These are phyloP conservation scores for Rhodotorula mucilaginosa DNA, from an alignment of 1,284 basidiomycete species.

Conservation along the genomic window DNA sequence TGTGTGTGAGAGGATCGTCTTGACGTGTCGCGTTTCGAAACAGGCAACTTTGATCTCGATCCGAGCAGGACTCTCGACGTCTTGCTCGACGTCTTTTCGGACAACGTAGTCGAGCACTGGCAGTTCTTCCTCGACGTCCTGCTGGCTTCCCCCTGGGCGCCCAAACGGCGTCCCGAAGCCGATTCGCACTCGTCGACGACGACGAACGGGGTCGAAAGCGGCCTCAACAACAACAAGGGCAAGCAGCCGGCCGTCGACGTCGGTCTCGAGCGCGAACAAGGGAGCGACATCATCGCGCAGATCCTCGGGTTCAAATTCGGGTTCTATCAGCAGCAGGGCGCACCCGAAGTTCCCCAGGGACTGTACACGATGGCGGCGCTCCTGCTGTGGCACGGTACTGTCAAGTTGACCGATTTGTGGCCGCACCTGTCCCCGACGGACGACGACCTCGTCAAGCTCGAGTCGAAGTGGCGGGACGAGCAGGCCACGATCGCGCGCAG, in stretches of 20 bases:
- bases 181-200: background rate
- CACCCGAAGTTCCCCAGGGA: slow-evolving; percentile 64
- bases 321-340: slow-evolving; percentile 67
- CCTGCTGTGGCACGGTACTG: slow-evolving; percentile 80
- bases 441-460: slow-evolving; percentile 66
- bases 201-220: background rate
- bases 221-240: slow-evolving; percentile 43
- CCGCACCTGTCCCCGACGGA: slow-evolving; percentile 73
- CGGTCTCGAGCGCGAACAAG: slow-evolving; percentile 52
- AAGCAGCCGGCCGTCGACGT: slow-evolving; percentile 40
- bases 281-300: slow-evolving; percentile 70
- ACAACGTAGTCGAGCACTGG: slow-evolving; percentile 77
- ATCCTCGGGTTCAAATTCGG: slow-evolving; percentile 94
- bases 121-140: slow-evolving; percentile 88
- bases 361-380: slow-evolving; percentile 81
- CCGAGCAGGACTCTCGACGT: slow-evolving; percentile 91
- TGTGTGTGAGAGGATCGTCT: too few relatives aligned
- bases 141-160: slow-evolving; percentile 74
- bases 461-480: slow-evolving; percentile 59
- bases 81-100: slow-evolving; percentile 84
- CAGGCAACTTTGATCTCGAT: slow-evolving; percentile 87
- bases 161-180: slow-evolving; percentile 2
- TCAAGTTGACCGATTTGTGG: slow-evolving; percentile 79
- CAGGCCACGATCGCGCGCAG: slow-evolving; percentile 61
- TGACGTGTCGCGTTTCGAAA: slow-evolving; percentile 13